Evolutionary conservation across 2,329 filamentous ascomycete species (phyloP), one percentile per base, ranked within the genome.

Genomic region (Ustulina deusta): DNA sequence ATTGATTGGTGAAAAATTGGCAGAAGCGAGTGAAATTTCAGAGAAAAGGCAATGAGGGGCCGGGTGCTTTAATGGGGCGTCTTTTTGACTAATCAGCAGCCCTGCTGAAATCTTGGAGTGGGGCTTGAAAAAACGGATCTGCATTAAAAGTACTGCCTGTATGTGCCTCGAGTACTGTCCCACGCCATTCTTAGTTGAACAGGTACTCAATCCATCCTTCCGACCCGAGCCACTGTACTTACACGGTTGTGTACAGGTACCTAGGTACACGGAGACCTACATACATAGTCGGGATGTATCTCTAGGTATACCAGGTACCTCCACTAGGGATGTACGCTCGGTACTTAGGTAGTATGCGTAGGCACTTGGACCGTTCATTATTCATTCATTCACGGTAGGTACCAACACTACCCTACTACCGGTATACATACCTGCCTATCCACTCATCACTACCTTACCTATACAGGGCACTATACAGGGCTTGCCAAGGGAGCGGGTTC

Each of bases 1-100:
- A 75, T 74, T 78, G 77, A 78, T 78, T 78, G 77, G 76, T 75
- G 75, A 78, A 70, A 77, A 78, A 74, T 72, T 73, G 73, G 71
- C 72, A 78, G 74, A 74, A 70, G 73, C 77, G 74, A 78, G 74
- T 77, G 72, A 78, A 77, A 76, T 74, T 61, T 73, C 64, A 70
- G 72, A 73, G 70, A 72, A 75, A 74, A 71, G 73, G 69, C 70
- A 71, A 68, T 70, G 75, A 76, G 74, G 73, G 71, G 61, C 71
- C 66, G 61, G 71, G 73, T 74, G 71, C 76, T 78, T 78, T 76
- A 77, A 79, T 74, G 76, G 76, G 73, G 52, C 46, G 63, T 61
- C 67, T 67, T 72, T 73, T 73, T 76, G 76, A 78, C 76, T 78
- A 78, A 78, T 78, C 76, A 78, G 72, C 73, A 73, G 72, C 66